These are phyloP conservation scores for Fusarium sp. DNA, from an alignment of 2,329 filamentous ascomycete species.

Conservation along the genomic window DNA sequence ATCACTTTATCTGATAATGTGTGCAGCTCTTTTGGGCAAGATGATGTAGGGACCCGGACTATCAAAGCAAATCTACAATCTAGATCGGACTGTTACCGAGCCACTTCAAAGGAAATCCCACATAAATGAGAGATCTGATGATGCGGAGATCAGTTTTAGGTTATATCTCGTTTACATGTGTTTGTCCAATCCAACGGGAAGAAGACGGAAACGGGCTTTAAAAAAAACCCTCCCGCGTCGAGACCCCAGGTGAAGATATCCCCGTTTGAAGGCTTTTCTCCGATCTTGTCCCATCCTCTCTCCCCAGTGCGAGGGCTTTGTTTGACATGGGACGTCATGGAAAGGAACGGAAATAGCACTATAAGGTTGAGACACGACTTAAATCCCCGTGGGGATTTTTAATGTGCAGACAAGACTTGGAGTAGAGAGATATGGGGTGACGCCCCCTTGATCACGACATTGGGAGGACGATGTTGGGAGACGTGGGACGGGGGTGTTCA, in stretches of 20 bases:
- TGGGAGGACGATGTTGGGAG: conserved; percentile 32
- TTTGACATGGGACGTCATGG: conserved; percentile 32
- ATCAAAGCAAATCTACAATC: conserved; percentile 16
- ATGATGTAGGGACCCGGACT: conserved; percentile 37
- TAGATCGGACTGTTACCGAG: conserved; percentile 26
- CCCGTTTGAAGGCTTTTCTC: conserved; percentile 13
- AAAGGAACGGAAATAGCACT: conserved; percentile 39
- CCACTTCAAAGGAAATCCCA: neutral
- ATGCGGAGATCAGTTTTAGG: conserved; percentile 22
- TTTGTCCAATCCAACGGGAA: conserved; percentile 35
- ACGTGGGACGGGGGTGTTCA: conserved; percentile 45
- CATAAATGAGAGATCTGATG: conserved; percentile 2
- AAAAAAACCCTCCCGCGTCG: conserved; percentile 29
- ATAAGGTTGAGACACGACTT: conserved; percentile 18
- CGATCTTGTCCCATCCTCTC: conserved; percentile 12
- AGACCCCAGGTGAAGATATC: conserved; percentile 13
- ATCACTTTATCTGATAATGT: conserved; percentile 6
- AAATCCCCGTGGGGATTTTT: conserved; percentile 21
- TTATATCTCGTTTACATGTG: conserved; percentile 23
- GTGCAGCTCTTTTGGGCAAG: conserved; percentile 2
- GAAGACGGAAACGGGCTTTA: conserved; percentile 23
- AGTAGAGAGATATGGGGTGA: neutral
- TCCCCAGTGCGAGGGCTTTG: conserved; percentile 6
- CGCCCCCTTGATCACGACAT: conserved; percentile 42
- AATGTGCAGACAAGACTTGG: neutral